phyloP scores from a whole-genome alignment of 768 basidiomycete genomes.

The Amanita inopinata region DNA sequence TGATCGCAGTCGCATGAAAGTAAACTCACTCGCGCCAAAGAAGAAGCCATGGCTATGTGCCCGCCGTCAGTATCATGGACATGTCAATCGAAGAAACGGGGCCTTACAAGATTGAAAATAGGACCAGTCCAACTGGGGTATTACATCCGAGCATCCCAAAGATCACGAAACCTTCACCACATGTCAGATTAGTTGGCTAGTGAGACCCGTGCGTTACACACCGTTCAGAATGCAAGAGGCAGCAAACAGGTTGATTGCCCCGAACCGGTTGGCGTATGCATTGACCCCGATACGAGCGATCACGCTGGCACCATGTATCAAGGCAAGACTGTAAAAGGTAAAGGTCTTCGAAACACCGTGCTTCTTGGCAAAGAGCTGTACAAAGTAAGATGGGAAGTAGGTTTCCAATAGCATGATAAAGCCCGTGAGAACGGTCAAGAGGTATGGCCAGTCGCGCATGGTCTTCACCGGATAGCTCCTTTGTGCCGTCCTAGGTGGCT shows the following conservation, averaged over 20 bases:
- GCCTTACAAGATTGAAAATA: slow-evolving; percentile 5
- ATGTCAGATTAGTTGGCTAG: not conserved
- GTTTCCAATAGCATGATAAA: slow-evolving; percentile 5
- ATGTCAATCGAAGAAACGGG: not conserved
- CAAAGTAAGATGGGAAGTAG: slow-evolving; percentile 9
- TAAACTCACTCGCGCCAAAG: slow-evolving; percentile 7
- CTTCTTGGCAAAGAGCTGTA: slow-evolving; percentile 8
- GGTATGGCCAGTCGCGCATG: slow-evolving; percentile 9
- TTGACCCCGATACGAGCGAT: slow-evolving; percentile 5
- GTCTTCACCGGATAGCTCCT: not conserved
- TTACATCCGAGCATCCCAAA: slow-evolving; percentile 7
- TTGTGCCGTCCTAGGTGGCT: not conserved
- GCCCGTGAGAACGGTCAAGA: slow-evolving; percentile 1
- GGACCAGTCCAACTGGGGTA: slow-evolving; percentile 5
- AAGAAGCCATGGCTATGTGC: slow-evolving; percentile 8
- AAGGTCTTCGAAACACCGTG: slow-evolving; percentile 7
- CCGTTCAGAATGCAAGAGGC: slow-evolving; percentile 1
- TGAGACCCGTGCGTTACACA: not conserved
- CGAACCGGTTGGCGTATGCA: slow-evolving; percentile 1
- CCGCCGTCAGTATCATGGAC: not conserved
- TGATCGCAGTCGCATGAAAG: not conserved
- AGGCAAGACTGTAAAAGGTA: slow-evolving; percentile 5
- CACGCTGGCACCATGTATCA: slow-evolving; percentile 3
- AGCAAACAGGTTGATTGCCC: slow-evolving; percentile 6
- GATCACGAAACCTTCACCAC: not conserved